Conservation (phyloP, 1,139 yeast genomes). For the Suhomyces chickasaworum region DNA sequence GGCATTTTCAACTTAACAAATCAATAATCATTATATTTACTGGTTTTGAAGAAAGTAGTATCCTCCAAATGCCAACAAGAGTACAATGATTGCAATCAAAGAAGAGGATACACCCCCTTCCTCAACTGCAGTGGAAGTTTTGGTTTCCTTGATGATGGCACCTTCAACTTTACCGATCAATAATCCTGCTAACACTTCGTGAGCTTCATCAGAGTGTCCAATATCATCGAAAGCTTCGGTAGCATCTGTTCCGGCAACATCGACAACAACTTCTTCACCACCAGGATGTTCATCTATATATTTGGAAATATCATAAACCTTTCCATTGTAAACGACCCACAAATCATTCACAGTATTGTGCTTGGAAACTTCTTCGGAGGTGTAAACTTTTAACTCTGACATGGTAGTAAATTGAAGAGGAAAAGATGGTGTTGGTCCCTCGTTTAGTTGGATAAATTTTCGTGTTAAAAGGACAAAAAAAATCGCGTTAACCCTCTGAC, state of each 20-base stretch:
- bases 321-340: conserved; percentile 89
- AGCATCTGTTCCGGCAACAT: conserved; percentile 90
- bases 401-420: conserved; percentile 9
- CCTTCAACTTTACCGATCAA: conserved; percentile 65
- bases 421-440: conserved; percentile 4
- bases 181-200: conserved; percentile 67
- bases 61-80: conserved; percentile 21
- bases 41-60: conserved; percentile 20
- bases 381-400: conserved; percentile 31
- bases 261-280: conserved; percentile 94
- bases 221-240: conserved; percentile 94
- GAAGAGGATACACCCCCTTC: conserved; percentile 35
- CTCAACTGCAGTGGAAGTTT: conserved; percentile 23
- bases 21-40: too few relatives aligned
- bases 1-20: conserved; percentile 63
- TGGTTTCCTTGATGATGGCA: conserved; percentile 37
- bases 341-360: conserved; percentile 80
- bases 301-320: conserved; percentile 81
- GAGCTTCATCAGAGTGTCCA: conserved; percentile 97
- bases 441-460: conserved; percentile 5
- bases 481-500: conserved; percentile 4
- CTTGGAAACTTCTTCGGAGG: conserved; percentile 67
- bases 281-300: conserved; percentile 98
- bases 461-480: conserved; percentile 1
- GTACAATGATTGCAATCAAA: conserved; percentile 22